Conservation (phyloP, 148 eudicot species). For the Tetragonia tetragonoides region DNA sequence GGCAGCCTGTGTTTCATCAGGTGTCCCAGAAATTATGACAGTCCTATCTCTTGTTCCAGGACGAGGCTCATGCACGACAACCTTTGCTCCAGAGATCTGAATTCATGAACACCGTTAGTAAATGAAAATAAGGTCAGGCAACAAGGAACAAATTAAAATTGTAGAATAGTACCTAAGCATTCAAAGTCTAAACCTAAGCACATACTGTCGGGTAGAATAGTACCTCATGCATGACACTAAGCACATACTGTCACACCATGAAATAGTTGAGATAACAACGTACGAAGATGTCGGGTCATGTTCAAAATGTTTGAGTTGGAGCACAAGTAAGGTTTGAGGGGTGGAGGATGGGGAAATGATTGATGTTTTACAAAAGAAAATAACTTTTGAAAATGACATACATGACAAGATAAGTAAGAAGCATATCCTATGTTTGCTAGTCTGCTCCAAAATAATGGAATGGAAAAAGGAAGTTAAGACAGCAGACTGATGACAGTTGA, state of each 20-base stretch:
- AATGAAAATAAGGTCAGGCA: neutral
- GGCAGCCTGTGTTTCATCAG: slow-evolving; percentile 82
- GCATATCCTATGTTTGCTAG: too few relatives aligned
- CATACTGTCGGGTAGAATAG: too few relatives aligned
- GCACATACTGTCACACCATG: too few relatives aligned
- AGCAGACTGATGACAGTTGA: neutral
- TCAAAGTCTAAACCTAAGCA: neutral
- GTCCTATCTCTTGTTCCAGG: slow-evolving; percentile 48
- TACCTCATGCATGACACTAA: too few relatives aligned
- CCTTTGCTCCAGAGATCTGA: slow-evolving; percentile 90
- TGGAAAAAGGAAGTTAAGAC: neutral
- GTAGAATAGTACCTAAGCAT: neutral
- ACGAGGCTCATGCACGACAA: slow-evolving; percentile 50
- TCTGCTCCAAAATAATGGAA: neutral
- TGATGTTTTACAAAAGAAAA: too few relatives aligned
- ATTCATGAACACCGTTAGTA: slow-evolving; percentile 3
- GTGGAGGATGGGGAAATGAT: too few relatives aligned
- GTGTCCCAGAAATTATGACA: slow-evolving; percentile 70
- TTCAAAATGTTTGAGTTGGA: too few relatives aligned
- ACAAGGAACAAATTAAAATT: neutral
- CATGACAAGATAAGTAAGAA: too few relatives aligned
- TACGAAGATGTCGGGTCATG: too few relatives aligned
- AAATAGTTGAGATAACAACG: too few relatives aligned
- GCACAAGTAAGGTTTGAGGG: too few relatives aligned
- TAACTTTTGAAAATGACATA: too few relatives aligned